Evolutionary conservation across 371 early-diverging fungal species (phyloP), one percentile per base, ranked within the genome.

Genomic region (Dinochytrium kinnereticum): DNA sequence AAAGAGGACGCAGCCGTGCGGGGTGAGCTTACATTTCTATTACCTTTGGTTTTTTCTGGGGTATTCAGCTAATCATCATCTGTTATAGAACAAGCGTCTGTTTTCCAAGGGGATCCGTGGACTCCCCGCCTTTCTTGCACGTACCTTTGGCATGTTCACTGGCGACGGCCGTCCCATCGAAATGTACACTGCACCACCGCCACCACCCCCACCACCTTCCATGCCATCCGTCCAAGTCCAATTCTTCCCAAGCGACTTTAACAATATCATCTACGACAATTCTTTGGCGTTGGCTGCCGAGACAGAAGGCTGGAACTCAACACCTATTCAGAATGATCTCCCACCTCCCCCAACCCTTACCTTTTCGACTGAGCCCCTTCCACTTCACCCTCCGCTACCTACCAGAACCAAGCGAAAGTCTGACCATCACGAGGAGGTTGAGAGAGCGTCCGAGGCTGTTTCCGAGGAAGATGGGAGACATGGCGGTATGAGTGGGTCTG

Each of bases 71-170:
- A n/a, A 33, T 44, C 30, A 2, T 38, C 44, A 37, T 28, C 28
- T 44, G 19, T 40, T 66, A 13, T 24, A 66, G 66, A 66, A 38
- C 66, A 66, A 66, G 44, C 66, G 66, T 17, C 26, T 66, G 24
- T 66, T 66, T 44, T 66, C 66, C 5, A 66, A 66, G 66, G 66
- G 66, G 10, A 44, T 66, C 30, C 66, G 66, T 44, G 66, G 66
- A n/a, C 66, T 66, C 44, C 66, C 66, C 26, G 66, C 66, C 26
- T 66, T 66, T 30, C 66, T 66, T 26, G 38, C 66, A 5, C 66
- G 66, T 2, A 33, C 61, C 34, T 61, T 61, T 61, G 61, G 61
- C 28, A 61, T 61, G 61, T 34, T 61, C 34, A 61, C 61, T 10
- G 36, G 37, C 61, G 61, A 61, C 61, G 61, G 61, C 3, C 30